These are phyloP conservation scores for Pseudotsuga menziesii DNA, from an alignment of 75 land plant genomes.

Conservation along the genomic window DNA sequence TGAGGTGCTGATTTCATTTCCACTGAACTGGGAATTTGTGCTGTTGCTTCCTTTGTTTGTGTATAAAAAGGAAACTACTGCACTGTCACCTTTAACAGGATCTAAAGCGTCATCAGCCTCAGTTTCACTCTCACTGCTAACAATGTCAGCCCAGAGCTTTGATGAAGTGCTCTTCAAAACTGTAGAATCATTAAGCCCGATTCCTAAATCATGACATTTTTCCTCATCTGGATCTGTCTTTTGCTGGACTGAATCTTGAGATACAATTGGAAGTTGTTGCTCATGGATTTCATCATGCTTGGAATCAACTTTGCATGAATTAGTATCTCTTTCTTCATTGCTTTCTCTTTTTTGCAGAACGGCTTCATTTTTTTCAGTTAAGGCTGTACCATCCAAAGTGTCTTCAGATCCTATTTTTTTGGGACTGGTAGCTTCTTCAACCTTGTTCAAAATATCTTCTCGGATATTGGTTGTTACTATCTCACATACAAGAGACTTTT, in stretches of 20 bases:
- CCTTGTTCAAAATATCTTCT: neutral
- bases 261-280: neutral
- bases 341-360: neutral
- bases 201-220: neutral
- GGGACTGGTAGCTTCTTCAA: neutral
- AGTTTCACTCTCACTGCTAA: constrained; percentile 4
- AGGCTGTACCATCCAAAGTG: neutral
- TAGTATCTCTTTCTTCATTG: neutral
- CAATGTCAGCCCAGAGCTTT: neutral
- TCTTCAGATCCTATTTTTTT: neutral
- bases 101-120: constrained; percentile 7
- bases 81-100: constrained; percentile 8
- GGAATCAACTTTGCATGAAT: neutral
- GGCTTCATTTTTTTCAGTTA: neutral
- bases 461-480: neutral
- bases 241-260: neutral
- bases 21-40: neutral
- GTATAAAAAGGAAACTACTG: constrained; percentile 1
- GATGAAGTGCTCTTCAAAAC: neutral
- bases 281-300: neutral
- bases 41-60: neutral
- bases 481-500: neutral
- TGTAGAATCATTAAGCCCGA: neutral
- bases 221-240: neutral
- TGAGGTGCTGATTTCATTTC: neutral